phyloP scores from a whole-genome alignment of 495 filamentous ascomycete genomes.

The Mytilinidion resinicola region DNA sequence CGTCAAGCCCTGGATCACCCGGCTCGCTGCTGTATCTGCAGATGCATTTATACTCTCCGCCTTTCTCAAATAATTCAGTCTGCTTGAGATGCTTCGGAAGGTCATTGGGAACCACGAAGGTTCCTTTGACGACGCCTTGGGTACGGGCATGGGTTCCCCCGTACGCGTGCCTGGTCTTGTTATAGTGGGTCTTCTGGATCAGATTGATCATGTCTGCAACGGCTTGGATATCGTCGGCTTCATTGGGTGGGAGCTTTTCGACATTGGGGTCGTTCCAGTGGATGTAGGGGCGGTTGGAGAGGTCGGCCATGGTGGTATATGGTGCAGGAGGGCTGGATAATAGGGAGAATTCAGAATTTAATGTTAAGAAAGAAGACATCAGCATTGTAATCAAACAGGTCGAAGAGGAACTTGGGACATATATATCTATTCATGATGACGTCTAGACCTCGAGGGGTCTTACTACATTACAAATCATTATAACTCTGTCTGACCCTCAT shows the following conservation, averaged over 20 bases:
- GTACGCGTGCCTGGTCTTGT: slow-evolving; percentile 41
- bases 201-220: slow-evolving; percentile 44
- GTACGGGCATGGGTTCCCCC: slow-evolving; percentile 41
- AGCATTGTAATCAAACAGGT: too few relatives aligned
- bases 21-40: slow-evolving; percentile 42
- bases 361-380: too few relatives aligned
- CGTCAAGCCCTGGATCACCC: slow-evolving; percentile 40
- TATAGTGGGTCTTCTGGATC: slow-evolving; percentile 45
- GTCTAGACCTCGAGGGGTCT: too few relatives aligned
- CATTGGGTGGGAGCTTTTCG: slow-evolving; percentile 39
- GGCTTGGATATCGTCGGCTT: slow-evolving; percentile 43
- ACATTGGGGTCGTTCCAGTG: slow-evolving; percentile 41
- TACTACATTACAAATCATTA: too few relatives aligned
- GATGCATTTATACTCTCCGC: slow-evolving; percentile 36
- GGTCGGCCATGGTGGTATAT: not conserved
- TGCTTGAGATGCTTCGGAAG: slow-evolving; percentile 42
- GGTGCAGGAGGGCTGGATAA: too few relatives aligned
- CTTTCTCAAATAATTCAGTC: slow-evolving; percentile 39
- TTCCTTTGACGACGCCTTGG: slow-evolving; percentile 44
- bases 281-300: slow-evolving; percentile 36
- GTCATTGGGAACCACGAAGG: slow-evolving; percentile 38
- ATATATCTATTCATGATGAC: too few relatives aligned
- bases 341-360: too few relatives aligned
- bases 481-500: too few relatives aligned
- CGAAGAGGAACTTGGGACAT: too few relatives aligned